These are phyloP conservation scores for Drechmeria coniospora DNA, from an alignment of 2,329 filamentous ascomycete species.

Conservation along the genomic window DNA sequence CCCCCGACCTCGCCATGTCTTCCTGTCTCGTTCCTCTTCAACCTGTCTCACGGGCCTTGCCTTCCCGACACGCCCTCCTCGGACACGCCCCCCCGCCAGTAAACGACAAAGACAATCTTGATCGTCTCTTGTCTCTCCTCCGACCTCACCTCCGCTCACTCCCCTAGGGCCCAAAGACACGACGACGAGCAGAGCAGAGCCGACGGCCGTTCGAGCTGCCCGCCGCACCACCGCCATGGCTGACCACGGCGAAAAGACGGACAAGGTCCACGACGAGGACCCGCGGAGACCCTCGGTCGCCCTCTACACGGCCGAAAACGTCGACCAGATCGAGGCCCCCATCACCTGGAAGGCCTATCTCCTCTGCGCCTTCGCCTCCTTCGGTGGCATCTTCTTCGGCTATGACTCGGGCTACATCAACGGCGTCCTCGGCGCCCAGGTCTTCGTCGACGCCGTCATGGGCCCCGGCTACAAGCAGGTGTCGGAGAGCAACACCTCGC, in stretches of 20 bases:
- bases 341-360: slow-evolving; percentile 54
- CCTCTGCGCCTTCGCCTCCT: slow-evolving; percentile 55
- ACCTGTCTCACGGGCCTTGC: not conserved
- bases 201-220: not conserved
- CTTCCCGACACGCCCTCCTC: too few species aligned
- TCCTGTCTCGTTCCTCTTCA: not conserved
- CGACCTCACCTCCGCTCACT: not conserved
- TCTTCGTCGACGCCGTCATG: slow-evolving; percentile 38
- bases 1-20: not conserved
- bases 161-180: not conserved
- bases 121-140: not conserved
- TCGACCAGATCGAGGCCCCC: slow-evolving; percentile 49
- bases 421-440: slow-evolving; percentile 38
- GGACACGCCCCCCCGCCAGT: not conserved
- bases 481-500: slow-evolving; percentile 28
- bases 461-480: slow-evolving; percentile 20
- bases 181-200: not conserved
- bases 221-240: not conserved
- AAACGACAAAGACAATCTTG: not conserved
- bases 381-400: slow-evolving; percentile 63
- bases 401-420: slow-evolving; percentile 68
- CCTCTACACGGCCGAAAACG: slow-evolving; percentile 31
- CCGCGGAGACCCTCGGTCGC: slow-evolving; percentile 12
- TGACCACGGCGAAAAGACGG: slow-evolving; percentile 5
- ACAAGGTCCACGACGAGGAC: slow-evolving; percentile 9